Evolutionary conservation across 225 moss, liverwort and hornwort genomes (phyloP).

Genomic region (Bryoerythrophyllum caledonicum): DNA sequence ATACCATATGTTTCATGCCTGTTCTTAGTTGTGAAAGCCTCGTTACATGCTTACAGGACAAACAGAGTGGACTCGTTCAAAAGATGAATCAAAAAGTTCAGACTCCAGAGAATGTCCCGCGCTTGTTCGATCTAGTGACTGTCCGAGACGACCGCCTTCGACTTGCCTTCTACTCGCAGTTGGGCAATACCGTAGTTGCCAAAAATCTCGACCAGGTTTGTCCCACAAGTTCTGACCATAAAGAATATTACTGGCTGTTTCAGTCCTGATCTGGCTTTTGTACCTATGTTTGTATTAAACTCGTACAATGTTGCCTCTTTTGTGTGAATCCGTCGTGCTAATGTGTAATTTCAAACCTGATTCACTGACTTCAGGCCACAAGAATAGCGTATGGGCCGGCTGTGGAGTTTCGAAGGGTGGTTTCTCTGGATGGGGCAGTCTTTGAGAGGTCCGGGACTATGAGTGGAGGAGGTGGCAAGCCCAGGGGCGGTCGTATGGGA

Average conservation of each 20-base stretch:
- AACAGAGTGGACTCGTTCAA: conserved; percentile 74
- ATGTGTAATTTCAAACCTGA: no score
- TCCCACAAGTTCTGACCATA: background rate
- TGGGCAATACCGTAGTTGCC: conserved; percentile 91
- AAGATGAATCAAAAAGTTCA: conserved; percentile 75
- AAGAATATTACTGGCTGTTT: background rate
- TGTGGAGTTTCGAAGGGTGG: conserved; percentile 86
- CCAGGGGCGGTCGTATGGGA: conserved; percentile 94
- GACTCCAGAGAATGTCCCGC: conserved; percentile 89
- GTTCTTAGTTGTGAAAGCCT: conserved; percentile 17
- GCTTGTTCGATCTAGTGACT: conserved; percentile 88
- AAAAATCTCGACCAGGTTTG: conserved; percentile 88
- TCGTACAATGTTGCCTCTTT: conserved; percentile 1
- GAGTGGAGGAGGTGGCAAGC: conserved; percentile 98
- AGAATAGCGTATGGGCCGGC: conserved; percentile 95
- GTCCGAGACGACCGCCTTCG: conserved; percentile 81
- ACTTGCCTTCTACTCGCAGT: conserved; percentile 88
- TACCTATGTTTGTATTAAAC: background rate
- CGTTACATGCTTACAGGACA: conserved; percentile 62
- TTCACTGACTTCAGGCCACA: conserved; percentile 83
- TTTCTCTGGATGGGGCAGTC: conserved; percentile 89
- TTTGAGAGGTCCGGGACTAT: conserved; percentile 99
- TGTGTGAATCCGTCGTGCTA: no score
- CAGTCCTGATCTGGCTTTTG: background rate
- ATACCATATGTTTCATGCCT: background rate